Base-by-base conservation (phyloP, 169 alveolate genomes). In the Eimeria falciformis region DNA sequence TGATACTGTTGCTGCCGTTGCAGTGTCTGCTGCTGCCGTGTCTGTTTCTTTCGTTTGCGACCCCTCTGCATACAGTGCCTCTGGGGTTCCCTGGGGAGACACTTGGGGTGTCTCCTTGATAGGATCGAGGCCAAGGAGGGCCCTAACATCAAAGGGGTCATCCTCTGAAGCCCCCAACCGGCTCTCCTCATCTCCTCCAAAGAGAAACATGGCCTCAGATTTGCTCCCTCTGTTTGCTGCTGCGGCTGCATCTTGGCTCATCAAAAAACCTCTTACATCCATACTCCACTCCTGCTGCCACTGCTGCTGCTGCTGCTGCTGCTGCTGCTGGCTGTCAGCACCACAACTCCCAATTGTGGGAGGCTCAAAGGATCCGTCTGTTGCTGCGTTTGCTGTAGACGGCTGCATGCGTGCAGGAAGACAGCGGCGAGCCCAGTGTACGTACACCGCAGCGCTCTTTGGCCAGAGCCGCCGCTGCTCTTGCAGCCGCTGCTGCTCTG, bases 81-180 rank as follows among this genome's bases (percentile, higher is more conserved):
- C 73, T 18, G 73, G 11, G 12, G 73, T 6, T n/a, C n/a, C 73
- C 7, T 14, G 73, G n/a, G 73, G n/a, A 14, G n/a, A 7, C 17
- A 18, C 29, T 29, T n/a, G 37, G 46, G 73, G 37, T 9, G 73
- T n/a, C 73, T 62, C 73, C 73, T 50, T 45, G 9, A 23, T 5
- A 12, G n/a, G 18, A 29, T 65, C 25, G 11, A 82, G 23, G 23
- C 90, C 90, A 9, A 86, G 77, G 12, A 86, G 27, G 21, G 45
- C 92, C 12, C 56, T 45, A 7, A 86, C 92, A 23, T 86, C 78
- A 33, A 86, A 86, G 6, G 92, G 92, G 27, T 86, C 92, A 11
- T 85, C 92, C 11, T 85, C 91, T 5, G 56, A 62, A 27, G 46
- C 53, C 5, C 71, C 89, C 11, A 12, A 18, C 12, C 9, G 56